A percentile compares a stretch with the other conserved stretches of the same genome.
phyloP scores from a whole-genome alignment of 495 filamentous ascomycete species.

The Chaetomium fimeti region DNA sequence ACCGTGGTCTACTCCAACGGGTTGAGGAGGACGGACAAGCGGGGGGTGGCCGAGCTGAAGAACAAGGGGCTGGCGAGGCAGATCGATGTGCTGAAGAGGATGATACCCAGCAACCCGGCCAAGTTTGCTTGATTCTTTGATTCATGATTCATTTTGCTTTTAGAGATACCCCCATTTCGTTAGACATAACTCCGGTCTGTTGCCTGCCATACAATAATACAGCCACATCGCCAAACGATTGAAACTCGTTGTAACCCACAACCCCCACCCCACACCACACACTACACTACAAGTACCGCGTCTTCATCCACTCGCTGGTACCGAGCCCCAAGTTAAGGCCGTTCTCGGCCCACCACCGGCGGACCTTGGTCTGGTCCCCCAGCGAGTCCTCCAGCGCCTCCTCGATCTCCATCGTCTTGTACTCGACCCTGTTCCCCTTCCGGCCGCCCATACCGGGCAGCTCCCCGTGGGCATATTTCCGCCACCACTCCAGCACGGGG shows the following conservation, averaged over 20 bases:
- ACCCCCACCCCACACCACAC: neutral
- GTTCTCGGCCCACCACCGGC: constrained; percentile 86
- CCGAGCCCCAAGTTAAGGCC: constrained; percentile 82
- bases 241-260: neutral
- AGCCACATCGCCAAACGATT: neutral
- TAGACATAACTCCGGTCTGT: neutral
- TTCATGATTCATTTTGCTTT: constrained; percentile 13
- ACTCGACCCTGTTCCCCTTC: constrained; percentile 64
- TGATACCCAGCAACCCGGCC: constrained; percentile 61
- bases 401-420: constrained; percentile 93
- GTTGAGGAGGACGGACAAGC: constrained; percentile 55
- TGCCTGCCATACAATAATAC: neutral
- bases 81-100: constrained; percentile 59
- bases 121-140: constrained; percentile 52
- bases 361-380: constrained; percentile 66
- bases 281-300: constrained; percentile 35
- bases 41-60: constrained; percentile 54
- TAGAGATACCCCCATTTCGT: constrained; percentile 13
- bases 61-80: constrained; percentile 58
- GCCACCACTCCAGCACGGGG: constrained; percentile 90
- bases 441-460: constrained; percentile 44
- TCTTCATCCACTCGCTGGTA: constrained; percentile 91
- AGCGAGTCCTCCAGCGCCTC: constrained; percentile 86
- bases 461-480: constrained; percentile 61
- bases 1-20: constrained; percentile 65